Base-by-base conservation (phyloP, 768 basidiomycete genomes). In the Coprinopsis marcescibilis region DNA sequence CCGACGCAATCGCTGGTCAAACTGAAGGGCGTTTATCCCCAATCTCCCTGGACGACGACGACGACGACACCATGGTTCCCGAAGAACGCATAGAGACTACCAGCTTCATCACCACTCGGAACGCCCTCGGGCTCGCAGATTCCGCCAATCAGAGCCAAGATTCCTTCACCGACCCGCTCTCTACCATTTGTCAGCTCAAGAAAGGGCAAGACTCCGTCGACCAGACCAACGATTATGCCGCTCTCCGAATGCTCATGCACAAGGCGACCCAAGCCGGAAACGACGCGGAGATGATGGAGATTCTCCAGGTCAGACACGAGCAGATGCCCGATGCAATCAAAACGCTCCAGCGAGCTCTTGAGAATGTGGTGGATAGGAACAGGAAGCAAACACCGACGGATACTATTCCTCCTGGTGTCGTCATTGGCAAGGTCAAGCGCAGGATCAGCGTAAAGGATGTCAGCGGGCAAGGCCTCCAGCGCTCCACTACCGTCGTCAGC, bases 301-400 rank as follows among this genome's bases (percentile, higher is more conserved):
- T 81, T 1, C 66, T 88, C 32, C 77, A 84, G 52, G 75, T 83
- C 35, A 71, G 71, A 26, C 66, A 78, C 37, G 76, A 78, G 36
- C 83, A 87, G 60, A 82, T 87, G 75, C 81, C 83, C 1, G 88
- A 90, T 60, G 85, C 85, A 11, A 80, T 89, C 60, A 87, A 86
- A 65, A 81, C 87, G 3, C 69, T 90, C 14, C 86, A 87, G 64
- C 65, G 87, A 19, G 63, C 63, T n/a, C 57, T 60, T 19, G 63
- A 64, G 43, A 78, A 77, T 8, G 65, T 85, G 45, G 48, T 55
- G 8, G 59, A 63, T 13, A 44, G 46, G 19, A 52, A 57, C 4
- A 19, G 42, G 4, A 20, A 36, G 21, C 23, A 29, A 10, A 13
- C 33, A 21, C 17, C 33, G 24, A 20, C 19, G 6, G 42, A 49